Percentiles rank a stretch among this genome's conserved stretches.
Conservation (phyloP, 2,329 filamentous ascomycete genomes). For the Clonostachys chloroleuca region DNA sequence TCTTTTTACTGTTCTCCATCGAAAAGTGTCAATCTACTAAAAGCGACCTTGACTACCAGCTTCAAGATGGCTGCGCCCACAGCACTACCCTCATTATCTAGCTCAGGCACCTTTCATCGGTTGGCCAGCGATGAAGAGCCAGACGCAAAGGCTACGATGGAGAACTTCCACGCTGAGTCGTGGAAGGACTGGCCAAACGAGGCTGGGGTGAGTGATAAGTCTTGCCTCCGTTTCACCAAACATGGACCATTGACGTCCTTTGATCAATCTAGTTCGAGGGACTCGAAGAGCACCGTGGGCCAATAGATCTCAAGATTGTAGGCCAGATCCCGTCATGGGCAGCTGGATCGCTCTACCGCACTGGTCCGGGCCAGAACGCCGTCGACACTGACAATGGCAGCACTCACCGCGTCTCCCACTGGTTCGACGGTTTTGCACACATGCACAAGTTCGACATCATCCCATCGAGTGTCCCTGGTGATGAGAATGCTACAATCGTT, state of each 20-base stretch:
- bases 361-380: slow-evolving; percentile 64
- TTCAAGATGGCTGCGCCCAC: not conserved
- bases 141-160: slow-evolving; percentile 12
- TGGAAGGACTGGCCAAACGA: slow-evolving; percentile 43
- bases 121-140: slow-evolving; percentile 15
- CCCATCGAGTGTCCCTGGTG: slow-evolving; percentile 18
- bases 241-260: not conserved
- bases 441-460: slow-evolving; percentile 70
- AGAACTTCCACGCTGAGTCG: slow-evolving; percentile 18
- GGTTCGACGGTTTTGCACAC: slow-evolving; percentile 76
- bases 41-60: too few species aligned
- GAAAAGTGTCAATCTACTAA: too few species aligned
- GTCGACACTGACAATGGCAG: slow-evolving; percentile 54
- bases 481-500: slow-evolving; percentile 28
- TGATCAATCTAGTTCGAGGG: slow-evolving; percentile 57
- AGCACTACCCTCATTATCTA: slow-evolving; percentile 11
- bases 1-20: too few species aligned
- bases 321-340: slow-evolving; percentile 69
- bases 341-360: slow-evolving; percentile 69
- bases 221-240: not conserved
- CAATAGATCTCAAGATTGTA: slow-evolving; percentile 57
- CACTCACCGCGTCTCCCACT: slow-evolving; percentile 63
- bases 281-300: slow-evolving; percentile 59
- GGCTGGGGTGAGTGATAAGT: slow-evolving; percentile 29
- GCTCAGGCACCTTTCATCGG: slow-evolving; percentile 14